phyloP scores from a whole-genome alignment of 2,329 filamentous ascomycete species.

The Aspergillus awamori region DNA sequence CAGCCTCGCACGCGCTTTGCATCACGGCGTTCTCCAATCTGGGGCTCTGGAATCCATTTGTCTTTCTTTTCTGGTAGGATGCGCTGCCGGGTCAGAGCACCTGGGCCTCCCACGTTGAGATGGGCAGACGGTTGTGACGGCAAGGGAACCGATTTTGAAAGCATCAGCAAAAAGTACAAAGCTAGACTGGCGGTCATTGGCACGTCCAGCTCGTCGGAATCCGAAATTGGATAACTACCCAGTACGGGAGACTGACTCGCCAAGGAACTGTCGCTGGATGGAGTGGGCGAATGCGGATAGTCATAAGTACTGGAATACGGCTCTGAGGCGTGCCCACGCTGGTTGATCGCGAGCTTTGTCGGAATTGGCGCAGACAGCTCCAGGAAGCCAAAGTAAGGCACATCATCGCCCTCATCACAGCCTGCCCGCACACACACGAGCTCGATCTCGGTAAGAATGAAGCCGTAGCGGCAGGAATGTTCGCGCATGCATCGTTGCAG shows the following conservation, averaged over 20 bases:
- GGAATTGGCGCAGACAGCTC: constrained; percentile 68
- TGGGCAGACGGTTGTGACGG: constrained; percentile 59
- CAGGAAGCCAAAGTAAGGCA: constrained; percentile 85
- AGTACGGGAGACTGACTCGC: constrained; percentile 20
- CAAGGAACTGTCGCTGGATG: constrained; percentile 35
- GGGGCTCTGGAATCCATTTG: constrained; percentile 63
- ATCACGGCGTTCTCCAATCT: constrained; percentile 62
- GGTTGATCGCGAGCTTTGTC: constrained; percentile 48
- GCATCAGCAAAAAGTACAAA: constrained; percentile 67
- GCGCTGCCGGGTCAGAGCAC: constrained; percentile 59
- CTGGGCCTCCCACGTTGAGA: constrained; percentile 63
- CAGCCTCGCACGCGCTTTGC: constrained; percentile 64
- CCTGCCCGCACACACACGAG: constrained; percentile 87
- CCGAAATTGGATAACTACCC: constrained; percentile 11
- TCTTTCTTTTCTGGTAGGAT: constrained; percentile 58
- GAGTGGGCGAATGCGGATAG: constrained; percentile 31
- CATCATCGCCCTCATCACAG: constrained; percentile 57
- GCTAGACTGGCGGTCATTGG: constrained; percentile 62
- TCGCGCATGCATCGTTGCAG: constrained; percentile 92
- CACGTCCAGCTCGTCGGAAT: constrained; percentile 25
- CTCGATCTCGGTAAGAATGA: constrained; percentile 95
- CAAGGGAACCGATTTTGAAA: constrained; percentile 63
- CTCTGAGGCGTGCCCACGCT: background rate
- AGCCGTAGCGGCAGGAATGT: constrained; percentile 89
- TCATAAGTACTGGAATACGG: constrained; percentile 18